Evolutionary conservation across 495 filamentous ascomycete genomes (phyloP), one percentile per base, ranked within the genome.

Genomic region (Bathelium albidoporum): DNA sequence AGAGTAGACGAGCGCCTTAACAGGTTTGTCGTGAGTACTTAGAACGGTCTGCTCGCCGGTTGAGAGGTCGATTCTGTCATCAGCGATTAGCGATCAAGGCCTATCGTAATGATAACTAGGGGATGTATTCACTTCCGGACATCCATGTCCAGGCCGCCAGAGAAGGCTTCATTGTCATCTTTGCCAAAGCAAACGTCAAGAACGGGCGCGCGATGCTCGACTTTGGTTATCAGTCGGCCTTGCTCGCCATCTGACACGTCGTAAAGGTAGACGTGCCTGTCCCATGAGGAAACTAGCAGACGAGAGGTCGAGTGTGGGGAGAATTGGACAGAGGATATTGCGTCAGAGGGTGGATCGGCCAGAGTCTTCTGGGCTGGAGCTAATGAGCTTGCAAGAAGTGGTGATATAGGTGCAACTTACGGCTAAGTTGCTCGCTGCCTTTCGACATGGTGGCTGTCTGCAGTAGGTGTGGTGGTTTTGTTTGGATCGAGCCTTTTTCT

Each of bases 211-310:
- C 85, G 86, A 73, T 94, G 87, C 74, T 89, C 85, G 72, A 87
- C 90, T 67, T 84, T 90, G 61, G 82, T 78, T 26, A 91, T 71
- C 24, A 95, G 81, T 16, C 65, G 71, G 22, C 81, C 83, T 11
- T 82, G 84, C 64, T 84, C 81, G 43, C 86, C 84, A 65, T 81
- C 80, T 61, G 82, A 74, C 20, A 81, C 81, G 69, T 96, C 88
- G 79, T 98, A 98, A 45, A 95, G 82, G 74, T 96, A 95, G 28
- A 95, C 85, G 73, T 89, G 81, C 74, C 85, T 89, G 74, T 97
- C 94, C 94, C 94, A 98, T 62, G 93, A 98, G 11, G 93, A 88
- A 69, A 91, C 91, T 32, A 95, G 83, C 32, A 98, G 80, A 60
- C 83, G 82, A 53, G 82, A 87, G 16, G 81, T 80, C 14, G 87